phyloP scores from a whole-genome alignment of 345 rosid genomes.

The Populus alba region DNA sequence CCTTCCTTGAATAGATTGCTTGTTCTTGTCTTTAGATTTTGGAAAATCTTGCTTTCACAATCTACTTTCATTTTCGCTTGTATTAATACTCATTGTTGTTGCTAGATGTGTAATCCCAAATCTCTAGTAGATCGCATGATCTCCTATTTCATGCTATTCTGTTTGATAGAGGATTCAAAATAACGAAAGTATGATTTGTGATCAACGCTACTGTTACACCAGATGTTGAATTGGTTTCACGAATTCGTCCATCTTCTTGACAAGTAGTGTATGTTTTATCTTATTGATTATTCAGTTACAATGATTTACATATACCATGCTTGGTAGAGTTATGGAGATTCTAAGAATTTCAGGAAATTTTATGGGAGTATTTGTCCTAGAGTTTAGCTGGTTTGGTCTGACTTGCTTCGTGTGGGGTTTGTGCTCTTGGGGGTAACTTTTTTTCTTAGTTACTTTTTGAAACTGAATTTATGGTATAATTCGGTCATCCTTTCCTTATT shows the following conservation, averaged over 20 bases:
- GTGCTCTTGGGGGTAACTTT: neutral
- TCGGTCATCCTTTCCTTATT: neutral
- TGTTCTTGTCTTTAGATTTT: neutral
- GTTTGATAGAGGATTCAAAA: neutral
- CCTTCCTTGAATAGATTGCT: neutral
- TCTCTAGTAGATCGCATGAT: neutral
- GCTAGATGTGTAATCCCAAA: neutral
- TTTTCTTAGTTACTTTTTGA: neutral
- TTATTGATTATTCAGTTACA: too few relatives aligned
- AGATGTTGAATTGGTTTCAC: neutral
- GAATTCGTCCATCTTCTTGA: neutral
- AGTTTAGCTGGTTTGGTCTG: neutral
- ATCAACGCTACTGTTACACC: neutral
- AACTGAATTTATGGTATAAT: neutral
- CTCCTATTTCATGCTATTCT: neutral
- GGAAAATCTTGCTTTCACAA: neutral
- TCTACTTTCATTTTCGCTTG: neutral
- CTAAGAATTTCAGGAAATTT: neutral
- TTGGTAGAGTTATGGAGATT: neutral
- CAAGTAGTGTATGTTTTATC: neutral
- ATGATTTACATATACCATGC: too few relatives aligned
- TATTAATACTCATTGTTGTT: neutral
- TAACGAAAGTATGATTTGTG: neutral
- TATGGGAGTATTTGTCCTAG: neutral
- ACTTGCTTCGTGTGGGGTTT: neutral